Percentiles rank a stretch among this genome's conserved stretches.
These are phyloP conservation scores for Dimargaris xerosporica DNA, from an alignment of 192 early-diverging fungal species.

Conservation along the genomic window DNA sequence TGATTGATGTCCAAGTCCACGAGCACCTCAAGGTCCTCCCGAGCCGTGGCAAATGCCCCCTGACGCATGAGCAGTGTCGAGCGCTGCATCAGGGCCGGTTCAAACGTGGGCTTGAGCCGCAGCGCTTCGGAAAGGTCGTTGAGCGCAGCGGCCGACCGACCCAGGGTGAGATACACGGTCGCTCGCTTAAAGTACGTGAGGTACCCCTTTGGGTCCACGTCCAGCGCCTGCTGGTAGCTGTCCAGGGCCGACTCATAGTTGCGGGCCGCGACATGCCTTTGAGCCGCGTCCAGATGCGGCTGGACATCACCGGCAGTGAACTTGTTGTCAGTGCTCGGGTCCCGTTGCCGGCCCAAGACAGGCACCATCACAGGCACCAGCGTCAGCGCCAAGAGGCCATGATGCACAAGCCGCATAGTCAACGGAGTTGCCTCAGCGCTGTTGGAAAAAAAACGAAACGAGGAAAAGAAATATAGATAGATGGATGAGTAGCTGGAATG, in stretches of 20 bases:
- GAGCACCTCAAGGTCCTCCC: constrained; percentile 35
- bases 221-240: constrained; percentile 32
- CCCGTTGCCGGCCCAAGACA: too few species aligned
- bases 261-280: constrained; percentile 21
- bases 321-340: background rate
- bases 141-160: constrained; percentile 51
- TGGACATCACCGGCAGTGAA: background rate
- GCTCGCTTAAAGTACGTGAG: constrained; percentile 80
- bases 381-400: too few species aligned
- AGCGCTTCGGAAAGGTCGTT: constrained; percentile 72
- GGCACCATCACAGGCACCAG: too few species aligned
- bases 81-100: constrained; percentile 59
- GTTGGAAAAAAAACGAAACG: too few species aligned
- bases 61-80: constrained; percentile 50
- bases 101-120: constrained; percentile 63
- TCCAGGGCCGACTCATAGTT: constrained; percentile 21
- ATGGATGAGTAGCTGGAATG: too few species aligned
- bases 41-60: constrained; percentile 45
- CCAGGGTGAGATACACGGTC: constrained; percentile 60
- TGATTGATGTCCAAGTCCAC: background rate
- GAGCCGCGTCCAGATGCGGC: constrained; percentile 22
- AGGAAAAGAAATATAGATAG: too few species aligned
- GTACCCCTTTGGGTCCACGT: constrained; percentile 65
- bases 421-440: too few species aligned
- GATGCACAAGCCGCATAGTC: too few species aligned